Base-by-base conservation (phyloP, 164 flowering plant genomes). In the Chloranthus sessilifolius region DNA sequence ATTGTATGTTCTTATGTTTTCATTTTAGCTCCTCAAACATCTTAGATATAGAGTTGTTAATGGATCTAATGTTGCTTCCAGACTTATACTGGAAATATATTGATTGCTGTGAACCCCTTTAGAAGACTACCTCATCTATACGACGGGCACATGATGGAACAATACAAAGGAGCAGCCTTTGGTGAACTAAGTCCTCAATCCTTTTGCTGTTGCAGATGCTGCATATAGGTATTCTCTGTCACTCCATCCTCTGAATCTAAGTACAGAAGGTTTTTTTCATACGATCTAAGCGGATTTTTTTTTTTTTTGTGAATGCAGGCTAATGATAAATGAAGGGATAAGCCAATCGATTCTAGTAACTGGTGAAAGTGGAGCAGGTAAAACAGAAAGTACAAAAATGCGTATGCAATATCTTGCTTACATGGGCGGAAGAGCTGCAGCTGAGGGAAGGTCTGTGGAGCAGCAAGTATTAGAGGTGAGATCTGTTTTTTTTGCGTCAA, bases 321-420 rank as follows among this genome's bases (percentile, higher is more conserved):
- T 63, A 61, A 89, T 94, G 97, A 77, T 84, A 17, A 74, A 81
- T 65, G 97, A 87, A 53, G 83, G 92, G 30, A 74, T 76, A 56
- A 94, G 96, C 68, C 97, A 94, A 52, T 59, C 99, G 34, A 92
- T 92, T 66, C 69, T 92, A 69, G 99, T 92, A 9, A 92, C 97
- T 70, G 99, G 97, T 44, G 99, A 94, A 75, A 94, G 99, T 80
- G 99, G 99, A 69, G 97, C 99, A 43, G 99, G 99, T 45, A 94
- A 94, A 71, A 94, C 99, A 20, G 97, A 94, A 70, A 86, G 95
- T 74, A 94, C 99, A 17, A 94, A 94, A 59, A 80, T 73, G 85
- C 97, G 89, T 44, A 94, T 94, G 99, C 76, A 55, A 2, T 94
- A 86, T 75, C 86, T 89, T 63, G 99, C 99, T 47, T 83, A 68